Base-by-base conservation (phyloP, 768 basidiomycete genomes). In the Lentinula boryana region DNA sequence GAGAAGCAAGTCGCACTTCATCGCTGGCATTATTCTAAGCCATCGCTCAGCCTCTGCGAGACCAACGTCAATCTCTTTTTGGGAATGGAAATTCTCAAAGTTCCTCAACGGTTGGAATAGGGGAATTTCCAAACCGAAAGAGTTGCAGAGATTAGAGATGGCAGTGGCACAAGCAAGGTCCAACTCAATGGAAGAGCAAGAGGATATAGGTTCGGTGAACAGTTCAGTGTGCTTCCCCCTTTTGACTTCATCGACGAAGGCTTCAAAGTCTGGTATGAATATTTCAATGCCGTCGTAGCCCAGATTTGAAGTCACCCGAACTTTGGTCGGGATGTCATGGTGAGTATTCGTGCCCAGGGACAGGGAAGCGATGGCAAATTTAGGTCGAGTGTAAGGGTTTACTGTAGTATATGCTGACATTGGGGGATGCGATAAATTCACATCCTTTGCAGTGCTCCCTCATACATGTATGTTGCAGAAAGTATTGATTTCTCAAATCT, bases 91-190 rank as follows among this genome's bases (percentile, higher is more conserved):
- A 18, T 73, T 75, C 60, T 77, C 76, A 38, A 77, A 75, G 31
- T 71, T 70, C 23, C 75, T 67, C 18, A 75, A 65, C 13, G 76
- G 76, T 62, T 77, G 76, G 36, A 74, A 66, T 60, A 74, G 67
- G 35, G 68, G 70, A 56, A 76, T 68, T 13, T 60, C 55, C 57
- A 77, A 56, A 27, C 63, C 60, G 8, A 66, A 58, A 1, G 63
- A 63, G 12, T 60, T 57, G 61, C 70, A 69, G 33, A 69, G 62
- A 13, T 33, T 23, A 35, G 63, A 58, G n/a, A 69, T 62, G 9
- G 65, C 70, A 15, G 50, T 49, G 1, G 75, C 74, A 35, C 69
- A 70, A 15, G 52, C 63, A 5, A 65, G 61, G 56, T 70, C 66
- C 12, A 70, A 57, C 8, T 71, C 74, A n/a, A 33, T 50, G 23